Base-by-base conservation (phyloP, 1,284 basidiomycete species). In the Ustilago nuda region DNA sequence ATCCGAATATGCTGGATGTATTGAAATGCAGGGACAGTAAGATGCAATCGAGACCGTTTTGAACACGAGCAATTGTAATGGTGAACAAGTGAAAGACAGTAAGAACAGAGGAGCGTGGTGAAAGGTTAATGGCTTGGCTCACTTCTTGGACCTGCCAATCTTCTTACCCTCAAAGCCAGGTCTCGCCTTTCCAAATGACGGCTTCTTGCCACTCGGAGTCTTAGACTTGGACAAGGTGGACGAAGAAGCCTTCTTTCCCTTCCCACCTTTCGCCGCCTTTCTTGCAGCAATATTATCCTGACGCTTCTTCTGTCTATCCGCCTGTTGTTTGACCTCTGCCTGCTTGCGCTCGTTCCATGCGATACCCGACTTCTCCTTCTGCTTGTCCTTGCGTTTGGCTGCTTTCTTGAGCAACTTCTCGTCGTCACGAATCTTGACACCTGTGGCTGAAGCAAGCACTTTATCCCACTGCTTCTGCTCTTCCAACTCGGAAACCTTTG, bases 361-460 rank as follows among this genome's bases (percentile, higher is more conserved):
- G 53, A 74, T 79, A 45, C 69, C 62, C 56, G 82, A 83, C 60
- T 84, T 84, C 11, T 72, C 73, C 69, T 84, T 85, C 11, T 66
- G 65, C 67, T 82, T 82, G 35, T 85, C 84, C 55, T 78, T 80
- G 33, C 73, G 72, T 74, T 84, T 84, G 41, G 68, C 72, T 19
- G 80, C 80, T 63, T 84, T 83, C 53, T 82, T 82, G 32, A 85
- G 71, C 62, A 83, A 41, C 62, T 69, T 67, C 32, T 84, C 84
- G 61, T 85, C 83, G 61, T 85, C 82, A 43, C 82, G 81, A 39
- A 85, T 80, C 73, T 82, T 83, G 65, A 83, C 78, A 37, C 84
- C 84, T 43, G 76, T 66, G 1, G 84, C 79, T 3, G 80, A 79
- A 1, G 82, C 82, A 33, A 81, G 46, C 32, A 78, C 82, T 63